Conservation (phyloP, 768 basidiomycete species). For the Suillus hirtellus region DNA sequence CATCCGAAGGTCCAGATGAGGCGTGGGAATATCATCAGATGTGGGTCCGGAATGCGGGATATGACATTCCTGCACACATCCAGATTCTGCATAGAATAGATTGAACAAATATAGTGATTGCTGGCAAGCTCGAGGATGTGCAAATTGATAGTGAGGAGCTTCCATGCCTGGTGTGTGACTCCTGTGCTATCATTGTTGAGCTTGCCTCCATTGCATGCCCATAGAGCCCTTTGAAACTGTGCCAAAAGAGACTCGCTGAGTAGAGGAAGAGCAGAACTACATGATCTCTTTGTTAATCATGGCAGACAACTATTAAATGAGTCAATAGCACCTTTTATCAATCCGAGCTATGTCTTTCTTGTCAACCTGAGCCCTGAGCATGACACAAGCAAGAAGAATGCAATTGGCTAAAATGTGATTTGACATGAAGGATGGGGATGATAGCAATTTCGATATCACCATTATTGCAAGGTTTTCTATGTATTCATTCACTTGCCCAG, state of each 20-base stretch:
- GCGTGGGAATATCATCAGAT: no score
- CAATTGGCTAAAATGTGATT: neutral
- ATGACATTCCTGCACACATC: no score
- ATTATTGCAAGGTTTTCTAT: neutral
- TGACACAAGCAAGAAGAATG: neutral
- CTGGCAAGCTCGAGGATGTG: neutral
- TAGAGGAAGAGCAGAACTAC: neutral
- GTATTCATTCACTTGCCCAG: neutral
- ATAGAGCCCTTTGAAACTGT: no score
- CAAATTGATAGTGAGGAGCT: neutral
- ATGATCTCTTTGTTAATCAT: neutral
- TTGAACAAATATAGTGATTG: rapidly evolving
- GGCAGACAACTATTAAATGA: neutral
- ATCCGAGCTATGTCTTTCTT: neutral
- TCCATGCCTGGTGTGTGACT: neutral
- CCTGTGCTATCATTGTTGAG: neutral
- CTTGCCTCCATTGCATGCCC: no score
- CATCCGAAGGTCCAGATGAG: no score
- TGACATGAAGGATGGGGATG: neutral
- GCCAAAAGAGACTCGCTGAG: neutral
- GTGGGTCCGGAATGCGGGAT: no score
- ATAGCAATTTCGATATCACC: neutral
- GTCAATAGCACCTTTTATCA: neutral
- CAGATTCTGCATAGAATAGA: neutral
- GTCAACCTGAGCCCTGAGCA: neutral